Conservation (phyloP, 768 basidiomycete genomes). For the Leccinum pellstonianum region DNA sequence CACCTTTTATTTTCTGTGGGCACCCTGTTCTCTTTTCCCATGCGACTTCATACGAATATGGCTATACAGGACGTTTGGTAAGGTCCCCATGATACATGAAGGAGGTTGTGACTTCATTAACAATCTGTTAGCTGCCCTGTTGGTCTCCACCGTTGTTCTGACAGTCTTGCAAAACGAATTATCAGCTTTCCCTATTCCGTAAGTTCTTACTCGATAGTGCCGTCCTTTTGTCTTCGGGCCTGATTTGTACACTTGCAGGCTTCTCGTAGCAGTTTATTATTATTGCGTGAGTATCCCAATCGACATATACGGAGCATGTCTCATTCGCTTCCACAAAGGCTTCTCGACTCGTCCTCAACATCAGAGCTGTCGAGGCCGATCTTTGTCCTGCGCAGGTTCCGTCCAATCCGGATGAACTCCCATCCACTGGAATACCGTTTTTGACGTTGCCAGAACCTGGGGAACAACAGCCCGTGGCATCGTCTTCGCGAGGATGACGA, state of each 20-base stretch:
- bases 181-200: slow-evolving; percentile 15
- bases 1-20: slow-evolving; percentile 21
- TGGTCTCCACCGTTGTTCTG: slow-evolving; percentile 19
- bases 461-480: slow-evolving; percentile 14
- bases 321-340: slow-evolving; percentile 7
- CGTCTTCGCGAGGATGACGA: slow-evolving; percentile 7
- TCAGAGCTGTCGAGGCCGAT: slow-evolving; percentile 8
- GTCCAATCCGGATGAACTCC: slow-evolving; percentile 7
- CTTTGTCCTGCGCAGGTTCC: slow-evolving; percentile 5
- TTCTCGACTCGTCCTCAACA: slow-evolving; percentile 22
- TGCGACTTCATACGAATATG: not conserved
- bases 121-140: slow-evolving; percentile 8
- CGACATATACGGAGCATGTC: not conserved
- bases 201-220: not conserved
- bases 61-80: slow-evolving; percentile 20
- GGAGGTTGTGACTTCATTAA: not conserved
- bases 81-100: not conserved
- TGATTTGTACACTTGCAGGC: slow-evolving; percentile 12
- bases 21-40: not conserved
- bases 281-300: slow-evolving; percentile 19
- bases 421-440: not conserved
- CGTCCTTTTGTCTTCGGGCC: not conserved
- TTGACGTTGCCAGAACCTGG: not conserved
- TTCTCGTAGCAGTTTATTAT: slow-evolving; percentile 18
- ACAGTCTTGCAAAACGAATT: slow-evolving; percentile 14